Evolutionary conservation across 179 eudicot species (phyloP).

Genomic region (Corrigiola litoralis): DNA sequence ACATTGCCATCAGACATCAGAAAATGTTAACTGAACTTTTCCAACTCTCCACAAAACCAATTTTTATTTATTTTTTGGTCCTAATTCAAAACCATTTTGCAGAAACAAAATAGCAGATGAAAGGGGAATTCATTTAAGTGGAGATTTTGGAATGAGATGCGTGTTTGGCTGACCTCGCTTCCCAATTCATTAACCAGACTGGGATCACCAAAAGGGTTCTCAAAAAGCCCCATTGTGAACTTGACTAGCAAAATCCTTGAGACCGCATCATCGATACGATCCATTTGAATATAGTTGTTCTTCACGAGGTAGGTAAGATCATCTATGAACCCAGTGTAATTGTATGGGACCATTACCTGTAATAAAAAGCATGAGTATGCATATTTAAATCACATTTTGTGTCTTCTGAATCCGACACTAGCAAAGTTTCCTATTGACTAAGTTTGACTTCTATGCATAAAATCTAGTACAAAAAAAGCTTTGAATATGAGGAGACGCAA

Average conservation of each 20-base stretch:
- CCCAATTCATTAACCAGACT: constrained; percentile 64
- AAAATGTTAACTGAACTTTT: not conserved
- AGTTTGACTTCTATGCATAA: not conserved
- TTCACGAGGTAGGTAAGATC: constrained; percentile 43
- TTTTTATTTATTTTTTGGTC: too few species aligned
- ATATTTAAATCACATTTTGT: not conserved
- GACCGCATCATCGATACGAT: constrained; percentile 51
- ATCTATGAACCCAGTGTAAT: constrained; percentile 32
- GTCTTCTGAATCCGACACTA: not conserved
- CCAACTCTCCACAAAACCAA: too few species aligned
- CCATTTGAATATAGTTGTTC: constrained; percentile 39
- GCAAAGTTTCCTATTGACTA: not conserved
- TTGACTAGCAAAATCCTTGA: constrained; percentile 44
- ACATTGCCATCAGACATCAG: not conserved
- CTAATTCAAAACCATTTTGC: not conserved
- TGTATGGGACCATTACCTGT: constrained; percentile 45
- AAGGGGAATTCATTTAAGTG: too few species aligned
- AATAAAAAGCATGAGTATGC: not conserved
- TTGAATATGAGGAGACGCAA: constrained; percentile 4
- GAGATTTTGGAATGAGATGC: not conserved
- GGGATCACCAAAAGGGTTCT: constrained; percentile 77
- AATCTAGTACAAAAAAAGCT: not conserved
- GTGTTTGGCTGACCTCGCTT: constrained; percentile 51
- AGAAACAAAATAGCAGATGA: not conserved
- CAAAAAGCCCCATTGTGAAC: constrained; percentile 87